Base-by-base conservation (phyloP, 257 asterid genomes). In the Prunella vulgaris region DNA sequence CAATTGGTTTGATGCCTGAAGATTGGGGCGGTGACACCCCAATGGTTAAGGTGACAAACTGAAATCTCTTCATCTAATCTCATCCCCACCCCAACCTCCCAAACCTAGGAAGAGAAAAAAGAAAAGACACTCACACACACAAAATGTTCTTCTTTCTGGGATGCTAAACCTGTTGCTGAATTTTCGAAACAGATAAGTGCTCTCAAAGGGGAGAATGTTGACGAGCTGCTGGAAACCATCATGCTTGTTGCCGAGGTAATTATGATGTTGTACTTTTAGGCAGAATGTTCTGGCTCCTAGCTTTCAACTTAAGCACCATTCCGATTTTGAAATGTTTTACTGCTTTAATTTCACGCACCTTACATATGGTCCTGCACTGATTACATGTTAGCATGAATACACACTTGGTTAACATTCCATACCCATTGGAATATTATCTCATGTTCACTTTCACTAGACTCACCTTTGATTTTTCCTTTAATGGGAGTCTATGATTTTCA, bases 231-330 rank as follows among this genome's bases (percentile, higher is more conserved):
- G 92, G 99, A 94, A 77, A 94, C 96, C 9, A 52, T 91, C 80
- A 91, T 91, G 90, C 99, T 94, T 78, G 89, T 94, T 75, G 95
- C 99, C 30, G 99, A 94, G 97, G 99, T 94, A 86, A 77, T 70
- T 56, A 74, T 25, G 62, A 74, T 18, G 12, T 40, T 49, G 18
- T 56, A 46, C 38, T 52, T 30, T 65, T 22, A 42, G 24, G 70
- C 66, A 33, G 62, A 70, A 13, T 17, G 44, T 64, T 63, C 38
- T 68, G 37, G 33, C 22, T 48, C 53, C 30, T 30, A 30, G 30
- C 42, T 54, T 66, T 81, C 59, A 52, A 25, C 8, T 52, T 49
- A 9, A 53, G 30, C 10, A 32, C 61, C 53, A 24, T 52, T 25
- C 40, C 12, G 32, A 46, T 27, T 49, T 60, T 35, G 64, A 66